A percentile compares a stretch with the other conserved stretches of the same genome.
Conservation (phyloP, 495 filamentous ascomycete species). For the Oidiodendron maius region DNA sequence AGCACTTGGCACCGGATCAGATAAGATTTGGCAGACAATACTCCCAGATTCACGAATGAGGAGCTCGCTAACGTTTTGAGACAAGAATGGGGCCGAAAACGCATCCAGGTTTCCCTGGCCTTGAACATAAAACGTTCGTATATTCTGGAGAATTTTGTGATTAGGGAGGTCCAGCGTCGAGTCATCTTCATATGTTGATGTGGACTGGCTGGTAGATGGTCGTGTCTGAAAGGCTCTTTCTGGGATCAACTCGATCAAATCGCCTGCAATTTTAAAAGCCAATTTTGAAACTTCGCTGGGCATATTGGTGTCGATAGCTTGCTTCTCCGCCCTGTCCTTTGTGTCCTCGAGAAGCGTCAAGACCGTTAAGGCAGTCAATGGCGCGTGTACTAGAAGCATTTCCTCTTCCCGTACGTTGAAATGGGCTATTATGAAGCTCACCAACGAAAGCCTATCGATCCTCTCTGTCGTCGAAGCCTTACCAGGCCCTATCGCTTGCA, state of each 20-base stretch:
- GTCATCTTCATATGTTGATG: conserved; percentile 11
- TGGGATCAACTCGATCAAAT: conserved; percentile 60
- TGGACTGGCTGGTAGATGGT: conserved; percentile 25
- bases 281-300: conserved; percentile 22
- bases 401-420: conserved; percentile 97
- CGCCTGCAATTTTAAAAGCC: conserved; percentile 46
- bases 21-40: conserved; percentile 42
- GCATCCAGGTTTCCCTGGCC: conserved; percentile 50
- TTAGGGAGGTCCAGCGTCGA: conserved; percentile 28
- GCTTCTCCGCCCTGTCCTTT: conserved; percentile 18
- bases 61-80: conserved; percentile 50
- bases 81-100: conserved; percentile 46
- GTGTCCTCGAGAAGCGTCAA: conserved; percentile 54
- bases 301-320: conserved; percentile 1
- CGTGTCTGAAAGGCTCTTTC: conserved; percentile 58
- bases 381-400: conserved; percentile 83
- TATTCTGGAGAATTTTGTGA: conserved; percentile 46
- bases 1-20: conserved; percentile 29
- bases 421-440: conserved; percentile 73
- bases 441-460: conserved; percentile 58
- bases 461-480: conserved; percentile 34
- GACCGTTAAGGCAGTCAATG: conserved; percentile 62
- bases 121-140: conserved; percentile 58
- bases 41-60: conserved; percentile 56
- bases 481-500: conserved; percentile 46